Evolutionary conservation across 129 eudicot species (phyloP).

Genomic region (Flaveria ramosissima): DNA sequence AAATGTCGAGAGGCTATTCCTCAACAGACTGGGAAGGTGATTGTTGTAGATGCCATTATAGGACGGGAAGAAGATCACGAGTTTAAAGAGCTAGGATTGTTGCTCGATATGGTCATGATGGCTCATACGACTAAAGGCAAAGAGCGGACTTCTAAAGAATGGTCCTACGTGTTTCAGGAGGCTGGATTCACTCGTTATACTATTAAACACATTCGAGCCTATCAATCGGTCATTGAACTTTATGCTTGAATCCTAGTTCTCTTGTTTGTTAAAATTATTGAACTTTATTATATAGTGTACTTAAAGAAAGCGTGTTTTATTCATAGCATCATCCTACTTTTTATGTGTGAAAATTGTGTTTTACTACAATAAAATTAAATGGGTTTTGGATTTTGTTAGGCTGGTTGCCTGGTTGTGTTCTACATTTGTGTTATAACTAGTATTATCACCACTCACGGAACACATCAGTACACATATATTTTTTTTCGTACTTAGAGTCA

Average conservation of each 20-base stretch:
- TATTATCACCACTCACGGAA: too few relatives aligned
- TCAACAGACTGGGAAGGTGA: constrained; percentile 43
- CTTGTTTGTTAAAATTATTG: too few relatives aligned
- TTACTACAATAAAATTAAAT: too few relatives aligned
- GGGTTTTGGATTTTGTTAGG: too few relatives aligned
- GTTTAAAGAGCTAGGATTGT: constrained; percentile 40
- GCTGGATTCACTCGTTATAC: constrained; percentile 50
- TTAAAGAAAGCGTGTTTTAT: too few relatives aligned
- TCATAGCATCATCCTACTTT: too few relatives aligned
- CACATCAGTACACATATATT: too few relatives aligned
- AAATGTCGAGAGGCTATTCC: constrained; percentile 48
- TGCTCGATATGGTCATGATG: constrained; percentile 57
- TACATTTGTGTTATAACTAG: too few relatives aligned
- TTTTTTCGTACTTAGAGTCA: too few relatives aligned
- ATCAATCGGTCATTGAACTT: constrained; percentile 44
- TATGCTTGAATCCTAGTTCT: constrained; percentile 26
- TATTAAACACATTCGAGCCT: constrained; percentile 31
- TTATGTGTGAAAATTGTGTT: too few relatives aligned
- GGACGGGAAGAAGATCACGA: constrained; percentile 17
- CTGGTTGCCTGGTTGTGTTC: too few relatives aligned
- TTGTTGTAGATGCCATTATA: constrained; percentile 37
- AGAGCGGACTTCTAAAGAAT: constrained; percentile 48
- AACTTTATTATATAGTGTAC: too few relatives aligned
- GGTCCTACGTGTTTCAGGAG: constrained; percentile 33
- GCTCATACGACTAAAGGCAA: constrained; percentile 47